Percentiles rank a stretch among this genome's conserved stretches.
Conservation (phyloP, 345 rosid genomes). For the Punica granatum region DNA sequence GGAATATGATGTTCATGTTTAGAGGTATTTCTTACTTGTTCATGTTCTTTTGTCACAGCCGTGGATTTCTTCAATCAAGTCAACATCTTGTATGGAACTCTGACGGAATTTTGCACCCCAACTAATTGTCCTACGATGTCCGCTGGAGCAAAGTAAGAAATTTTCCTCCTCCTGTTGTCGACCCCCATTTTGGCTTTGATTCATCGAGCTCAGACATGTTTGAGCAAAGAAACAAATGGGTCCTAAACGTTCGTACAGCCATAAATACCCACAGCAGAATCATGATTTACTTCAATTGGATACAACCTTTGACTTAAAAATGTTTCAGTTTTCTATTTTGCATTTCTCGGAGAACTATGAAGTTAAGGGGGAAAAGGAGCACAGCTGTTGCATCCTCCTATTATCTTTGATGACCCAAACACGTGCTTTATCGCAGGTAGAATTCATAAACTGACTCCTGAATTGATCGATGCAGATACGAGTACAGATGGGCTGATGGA, state of each 20-base stretch:
- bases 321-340: background rate
- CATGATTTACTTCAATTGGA: too few species aligned
- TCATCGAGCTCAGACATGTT: background rate
- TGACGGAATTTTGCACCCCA: slow-evolving; percentile 63
- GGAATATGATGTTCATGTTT: background rate
- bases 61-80: slow-evolving; percentile 81
- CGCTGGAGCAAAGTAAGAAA: slow-evolving; percentile 54
- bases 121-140: slow-evolving; percentile 55
- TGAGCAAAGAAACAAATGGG: too few species aligned
- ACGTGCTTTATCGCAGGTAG: background rate
- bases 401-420: too few species aligned
- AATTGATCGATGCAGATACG: slow-evolving; percentile 31
- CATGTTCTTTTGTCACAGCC: slow-evolving; percentile 26
- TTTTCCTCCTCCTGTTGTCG: background rate
- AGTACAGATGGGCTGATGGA: slow-evolving; percentile 79
- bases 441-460: background rate
- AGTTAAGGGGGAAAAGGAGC: background rate
- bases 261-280: too few species aligned
- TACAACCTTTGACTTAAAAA: too few species aligned
- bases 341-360: background rate
- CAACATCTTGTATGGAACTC: slow-evolving; percentile 55
- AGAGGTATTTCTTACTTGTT: background rate
- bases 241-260: too few species aligned
- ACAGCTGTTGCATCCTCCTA: background rate
- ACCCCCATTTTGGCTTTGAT: background rate